These are phyloP conservation scores for Phallus indusiatus DNA, from an alignment of 768 basidiomycete genomes.

Conservation along the genomic window DNA sequence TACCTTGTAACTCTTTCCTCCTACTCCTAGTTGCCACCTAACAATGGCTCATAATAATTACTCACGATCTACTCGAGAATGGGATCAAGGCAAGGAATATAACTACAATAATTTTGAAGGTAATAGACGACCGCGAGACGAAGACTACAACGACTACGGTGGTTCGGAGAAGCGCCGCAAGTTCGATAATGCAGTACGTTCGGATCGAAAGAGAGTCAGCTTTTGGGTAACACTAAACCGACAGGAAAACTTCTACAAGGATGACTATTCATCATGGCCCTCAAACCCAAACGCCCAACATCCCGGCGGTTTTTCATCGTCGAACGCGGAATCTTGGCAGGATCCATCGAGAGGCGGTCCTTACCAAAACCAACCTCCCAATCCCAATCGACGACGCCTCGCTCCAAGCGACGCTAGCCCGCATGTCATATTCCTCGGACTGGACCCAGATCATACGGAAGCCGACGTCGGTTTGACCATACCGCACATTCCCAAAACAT, in stretches of 20 bases:
- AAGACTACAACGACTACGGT: slow-evolving; percentile 36
- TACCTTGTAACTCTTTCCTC: slow-evolving; percentile 11
- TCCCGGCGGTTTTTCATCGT: slow-evolving; percentile 16
- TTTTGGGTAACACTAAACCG: slow-evolving; percentile 14
- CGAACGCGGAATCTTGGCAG: slow-evolving; percentile 25
- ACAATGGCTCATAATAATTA: slow-evolving; percentile 55
- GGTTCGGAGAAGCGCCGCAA: slow-evolving; percentile 69
- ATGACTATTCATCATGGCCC: slow-evolving; percentile 24
- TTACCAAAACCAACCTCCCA: slow-evolving; percentile 11
- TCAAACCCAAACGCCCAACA: slow-evolving; percentile 21
- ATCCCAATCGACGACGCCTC: slow-evolving; percentile 48
- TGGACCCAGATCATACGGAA: slow-evolving; percentile 89
- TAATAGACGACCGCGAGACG: slow-evolving; percentile 49
- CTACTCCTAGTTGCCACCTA: slow-evolving; percentile 9
- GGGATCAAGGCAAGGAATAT: slow-evolving; percentile 70
- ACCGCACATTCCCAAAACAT: slow-evolving; percentile 17
- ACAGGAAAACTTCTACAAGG: slow-evolving; percentile 33
- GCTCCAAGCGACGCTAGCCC: slow-evolving; percentile 78
- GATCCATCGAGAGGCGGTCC: slow-evolving; percentile 21
- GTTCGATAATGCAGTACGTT: slow-evolving; percentile 63
- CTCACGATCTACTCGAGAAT: slow-evolving; percentile 42
- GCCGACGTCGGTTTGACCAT: slow-evolving; percentile 63
- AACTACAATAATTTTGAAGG: slow-evolving; percentile 28
- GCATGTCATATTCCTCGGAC: slow-evolving; percentile 91
- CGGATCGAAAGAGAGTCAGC: slow-evolving; percentile 9